Base-by-base conservation (phyloP, 306 rosid genomes). In the Vicia sativa region DNA sequence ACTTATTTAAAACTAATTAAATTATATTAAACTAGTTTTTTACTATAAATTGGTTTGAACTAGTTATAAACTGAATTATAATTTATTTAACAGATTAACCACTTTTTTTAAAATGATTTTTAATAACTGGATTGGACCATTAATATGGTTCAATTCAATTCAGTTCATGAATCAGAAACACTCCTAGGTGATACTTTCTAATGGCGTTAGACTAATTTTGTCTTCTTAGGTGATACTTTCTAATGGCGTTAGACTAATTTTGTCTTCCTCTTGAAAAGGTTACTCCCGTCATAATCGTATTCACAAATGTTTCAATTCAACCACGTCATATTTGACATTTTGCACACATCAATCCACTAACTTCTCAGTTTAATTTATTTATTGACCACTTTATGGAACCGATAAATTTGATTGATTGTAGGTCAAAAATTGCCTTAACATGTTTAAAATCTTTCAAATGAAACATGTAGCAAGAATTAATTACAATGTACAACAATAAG, bases 261-360 rank as follows among this genome's bases (percentile, higher is more conserved):
- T 3, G 81, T 79, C 86, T 19, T 60, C 37, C 8, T 6, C 37
- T 31, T 31, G 1, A 8, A 31, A 31, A 31, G 5, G 82, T 67
- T 54, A 79, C 73, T 79, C 39, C 67, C 5, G 81, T 79, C 86
- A 19, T 56, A 4, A 48, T 85, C 95, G 59, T 59, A 70, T 71
- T 76, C 59, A 80, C 77, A 10, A 56, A 70, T 53, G 50, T 68
- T 38, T 59, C 62, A 57, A 65, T 69, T 66, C 28, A 67, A 57
- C 69, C 77, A 75, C 74, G 80, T 74, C 83, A 45, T 23, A 9
- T 77, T 77, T 77, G 86, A 70, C 68, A 3, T 75, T 71, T 80
- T 29, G 77, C 61, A 66, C 68, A 59, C 73, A 69, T 83, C 74
- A 72, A 77, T 76, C 81, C 65, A 38, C 42, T 38, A 38, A 37